Evolutionary conservation across 768 basidiomycete genomes (phyloP), one percentile per base, ranked within the genome.

Genomic region (Russula earlei): DNA sequence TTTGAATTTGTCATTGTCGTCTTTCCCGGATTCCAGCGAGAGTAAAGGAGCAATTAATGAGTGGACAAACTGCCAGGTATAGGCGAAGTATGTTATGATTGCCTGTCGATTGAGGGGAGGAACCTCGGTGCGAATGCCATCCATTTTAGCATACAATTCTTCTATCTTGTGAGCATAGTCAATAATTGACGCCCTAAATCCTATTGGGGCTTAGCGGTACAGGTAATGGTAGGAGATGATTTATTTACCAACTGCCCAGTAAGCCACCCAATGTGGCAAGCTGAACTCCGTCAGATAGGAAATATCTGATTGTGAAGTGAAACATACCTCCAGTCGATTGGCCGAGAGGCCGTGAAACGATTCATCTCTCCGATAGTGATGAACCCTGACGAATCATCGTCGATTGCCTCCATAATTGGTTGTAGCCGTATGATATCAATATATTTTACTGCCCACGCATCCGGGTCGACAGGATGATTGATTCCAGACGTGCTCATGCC

Each of bases 321-420:
- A 14, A 52, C 58, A 27, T 6, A 60, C 58, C 55, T 72, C 69
- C 70, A 72, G 2, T 56, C 56, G 1, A 31, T 20, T 1, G 67
- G 70, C 5, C 62, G 55, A 50, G 43, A 49, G 19, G 27, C 37
- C 38, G 53, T 56, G 31, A 53, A 53, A 4, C 7, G n/a, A 15
- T 53, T 53, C 34, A 53, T 24, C 34, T 53, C 52, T 7, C 56
- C 19, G 20, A 71, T 59, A 1, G 66, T 67, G 47, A 67, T 65
- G 54, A 65, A 71, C 4, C 71, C 70, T 0, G 68, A 70, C 1
- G 65, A 64, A 43, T 71, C 69, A 22, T 68, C 66, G 49, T 72
- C 70, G 38, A 71, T 63, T 8, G 68, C 69, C 48, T 71, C 71
- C 40, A 63, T 46, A 12, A 69, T 67, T 1, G 62, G 57, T 46